A percentile compares a stretch with the other conserved stretches of the same genome.
Conservation (phyloP, 2,329 filamentous ascomycete species). For the Fusarium fracticaudum region DNA sequence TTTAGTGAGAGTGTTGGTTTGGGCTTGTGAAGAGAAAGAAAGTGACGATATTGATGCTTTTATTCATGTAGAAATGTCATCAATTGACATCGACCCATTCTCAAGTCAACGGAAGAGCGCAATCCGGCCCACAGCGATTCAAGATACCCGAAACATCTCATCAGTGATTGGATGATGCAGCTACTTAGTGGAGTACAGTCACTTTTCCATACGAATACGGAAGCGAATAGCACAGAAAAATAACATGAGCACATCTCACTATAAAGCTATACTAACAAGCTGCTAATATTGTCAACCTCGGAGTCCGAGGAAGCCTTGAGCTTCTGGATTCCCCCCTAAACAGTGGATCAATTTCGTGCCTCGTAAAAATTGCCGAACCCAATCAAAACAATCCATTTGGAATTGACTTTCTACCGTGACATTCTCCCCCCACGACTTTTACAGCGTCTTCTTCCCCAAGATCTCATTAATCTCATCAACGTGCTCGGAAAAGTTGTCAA, state of each 20-base stretch:
- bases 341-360: background rate
- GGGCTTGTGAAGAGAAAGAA: too few relatives aligned
- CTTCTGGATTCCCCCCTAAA: background rate
- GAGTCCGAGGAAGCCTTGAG: background rate
- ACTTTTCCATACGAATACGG: constrained; percentile 12
- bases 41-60: background rate
- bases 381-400: background rate
- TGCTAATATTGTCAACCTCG: background rate
- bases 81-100: constrained; percentile 30
- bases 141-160: background rate
- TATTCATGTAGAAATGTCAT: background rate
- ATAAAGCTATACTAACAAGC: fast-evolving
- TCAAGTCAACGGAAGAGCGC: constrained; percentile 23
- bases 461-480: constrained; percentile 34
- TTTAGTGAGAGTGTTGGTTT: background rate
- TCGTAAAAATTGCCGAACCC: background rate
- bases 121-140: constrained; percentile 27
- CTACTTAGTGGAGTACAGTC: fast-evolving
- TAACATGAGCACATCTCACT: fast-evolving
- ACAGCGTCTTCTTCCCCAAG: constrained; percentile 2
- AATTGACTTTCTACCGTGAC: background rate
- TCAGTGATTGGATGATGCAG: background rate
- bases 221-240: constrained; percentile 3
- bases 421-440: background rate
- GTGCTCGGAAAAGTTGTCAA: constrained; percentile 39